A percentile compares a stretch with the other conserved stretches of the same genome.
Evolutionary conservation across 495 filamentous ascomycete genomes (phyloP).

Genomic region (Massariosphaeria phaeospora): DNA sequence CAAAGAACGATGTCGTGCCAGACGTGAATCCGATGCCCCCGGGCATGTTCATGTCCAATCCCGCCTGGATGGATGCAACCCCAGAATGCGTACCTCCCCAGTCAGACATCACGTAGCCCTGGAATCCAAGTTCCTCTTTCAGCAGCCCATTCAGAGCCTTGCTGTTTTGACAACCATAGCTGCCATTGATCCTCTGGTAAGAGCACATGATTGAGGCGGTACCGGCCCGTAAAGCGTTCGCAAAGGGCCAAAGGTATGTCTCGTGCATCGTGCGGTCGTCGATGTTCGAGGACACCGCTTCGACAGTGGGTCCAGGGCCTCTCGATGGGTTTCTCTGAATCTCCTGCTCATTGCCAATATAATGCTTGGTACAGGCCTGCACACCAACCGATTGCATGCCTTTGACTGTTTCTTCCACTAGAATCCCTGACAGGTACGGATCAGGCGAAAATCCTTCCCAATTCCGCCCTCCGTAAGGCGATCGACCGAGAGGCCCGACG

Average conservation of each 20-base stretch:
- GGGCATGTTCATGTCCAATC: slow-evolving; percentile 40
- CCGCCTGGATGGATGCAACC: slow-evolving; percentile 26
- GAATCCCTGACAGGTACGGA: slow-evolving; percentile 9
- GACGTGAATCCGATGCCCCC: slow-evolving; percentile 31
- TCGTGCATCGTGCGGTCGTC: slow-evolving; percentile 42
- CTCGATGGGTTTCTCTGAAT: slow-evolving; percentile 23
- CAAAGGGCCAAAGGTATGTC: slow-evolving; percentile 40
- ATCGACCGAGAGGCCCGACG: slow-evolving; percentile 52
- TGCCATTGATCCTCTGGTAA: slow-evolving; percentile 41
- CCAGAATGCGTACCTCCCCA: slow-evolving; percentile 35
- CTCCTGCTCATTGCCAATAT: slow-evolving; percentile 35
- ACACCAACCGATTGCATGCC: slow-evolving; percentile 53
- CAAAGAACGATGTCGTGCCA: slow-evolving; percentile 29
- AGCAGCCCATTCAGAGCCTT: slow-evolving; percentile 47
- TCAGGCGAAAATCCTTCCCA: slow-evolving; percentile 52
- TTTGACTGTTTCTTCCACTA: slow-evolving; percentile 43
- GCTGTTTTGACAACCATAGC: slow-evolving; percentile 37
- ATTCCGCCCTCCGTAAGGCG: slow-evolving; percentile 52
- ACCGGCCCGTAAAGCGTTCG: slow-evolving; percentile 35
- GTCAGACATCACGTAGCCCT: slow-evolving; percentile 46
- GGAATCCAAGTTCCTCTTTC: slow-evolving; percentile 53
- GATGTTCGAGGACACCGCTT: slow-evolving; percentile 31
- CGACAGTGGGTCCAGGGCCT: slow-evolving; percentile 6
- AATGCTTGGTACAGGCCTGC: slow-evolving; percentile 38
- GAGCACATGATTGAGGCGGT: slow-evolving; percentile 38